A percentile compares a stretch with the other conserved stretches of the same genome.
Conservation (phyloP, 2,329 filamentous ascomycete species). For the Orbilia ellipsospora region DNA sequence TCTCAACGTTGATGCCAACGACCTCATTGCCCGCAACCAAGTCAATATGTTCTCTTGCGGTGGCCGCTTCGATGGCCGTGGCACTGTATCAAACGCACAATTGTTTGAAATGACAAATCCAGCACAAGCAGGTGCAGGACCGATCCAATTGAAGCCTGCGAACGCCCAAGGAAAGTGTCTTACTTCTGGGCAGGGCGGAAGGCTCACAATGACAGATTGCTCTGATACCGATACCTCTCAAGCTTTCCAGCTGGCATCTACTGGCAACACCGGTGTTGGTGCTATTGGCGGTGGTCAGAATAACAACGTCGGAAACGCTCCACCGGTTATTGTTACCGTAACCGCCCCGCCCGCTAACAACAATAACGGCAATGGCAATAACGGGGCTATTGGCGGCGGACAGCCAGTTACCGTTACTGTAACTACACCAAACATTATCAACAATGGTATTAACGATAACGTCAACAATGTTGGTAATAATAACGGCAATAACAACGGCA, state of each 20-base stretch:
- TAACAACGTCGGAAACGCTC: constrained; percentile 6
- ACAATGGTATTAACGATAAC: neutral
- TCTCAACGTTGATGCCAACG: constrained; percentile 69
- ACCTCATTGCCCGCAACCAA: constrained; percentile 65
- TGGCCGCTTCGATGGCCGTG: constrained; percentile 68
- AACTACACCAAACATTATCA: neutral
- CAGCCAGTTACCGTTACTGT: constrained; percentile 1
- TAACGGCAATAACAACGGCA: constrained; percentile 1
- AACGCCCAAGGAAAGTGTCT: constrained; percentile 67
- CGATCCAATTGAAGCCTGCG: constrained; percentile 64
- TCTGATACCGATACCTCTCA: constrained; percentile 63
- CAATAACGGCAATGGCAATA: neutral
- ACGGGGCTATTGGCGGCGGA: constrained; percentile 1
- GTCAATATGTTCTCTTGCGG: constrained; percentile 71
- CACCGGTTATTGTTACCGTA: neutral
- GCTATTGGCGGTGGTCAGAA: constrained; percentile 28
- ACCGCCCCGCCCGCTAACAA: neutral
- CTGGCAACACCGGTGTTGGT: constrained; percentile 52
- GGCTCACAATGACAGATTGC: constrained; percentile 65
- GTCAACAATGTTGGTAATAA: constrained; percentile 1
- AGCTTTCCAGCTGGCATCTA: constrained; percentile 61
- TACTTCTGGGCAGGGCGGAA: constrained; percentile 62
- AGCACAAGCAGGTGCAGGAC: constrained; percentile 59
- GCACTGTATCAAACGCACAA: constrained; percentile 67
- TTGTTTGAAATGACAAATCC: constrained; percentile 63